Base-by-base conservation (phyloP, 257 asterid genomes). In the Nicotiana benthamiana region DNA sequence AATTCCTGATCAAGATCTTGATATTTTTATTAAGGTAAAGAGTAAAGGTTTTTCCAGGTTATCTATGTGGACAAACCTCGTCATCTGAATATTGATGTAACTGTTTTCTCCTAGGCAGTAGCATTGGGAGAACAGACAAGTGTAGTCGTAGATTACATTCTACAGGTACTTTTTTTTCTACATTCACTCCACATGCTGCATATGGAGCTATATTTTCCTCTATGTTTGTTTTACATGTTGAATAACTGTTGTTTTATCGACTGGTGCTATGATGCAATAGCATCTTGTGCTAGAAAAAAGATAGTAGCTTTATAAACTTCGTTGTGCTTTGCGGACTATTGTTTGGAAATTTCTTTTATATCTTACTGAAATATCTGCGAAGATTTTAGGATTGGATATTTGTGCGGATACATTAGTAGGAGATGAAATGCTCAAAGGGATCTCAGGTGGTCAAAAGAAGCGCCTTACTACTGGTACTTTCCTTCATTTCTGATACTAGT, bases 401-500 rank as follows among this genome's bases (percentile, higher is more conserved):
- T 95, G 99, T 85, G 98, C 97, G 36, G 93, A 93, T 87, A 92
- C 98, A 80, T 63, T 92, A 86, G 97, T 95, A 76, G 99, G 99
- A 77, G 98, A 95, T 83, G 98, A 91, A 87, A 93, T 95, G 97
- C 89, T 90, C 72, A 87, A 93, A 87, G 99, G 99, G 63, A 93
- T 95, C 83, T 95, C 99, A 13, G 99, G 99, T 77, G 99, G 99
- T 80, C 99, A 95, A 82, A 89, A 88, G 80, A 95, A 93, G 90
- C 87, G 99, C 53, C 96, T 95, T 4, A 95, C 98, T 1, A 89
- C 98, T 3, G 99, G 99, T 95, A 86, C 65, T 65, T 82, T 48
- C 75, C 81, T 80, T 48, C 53, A 57, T 79, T 81, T 82, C 72
- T 46, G 40, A 10, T 40, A 40, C 48, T 9, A 40, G 48, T 9